These are phyloP conservation scores for Daldinia sp. DNA, from an alignment of 2,329 filamentous ascomycete genomes.

Conservation along the genomic window DNA sequence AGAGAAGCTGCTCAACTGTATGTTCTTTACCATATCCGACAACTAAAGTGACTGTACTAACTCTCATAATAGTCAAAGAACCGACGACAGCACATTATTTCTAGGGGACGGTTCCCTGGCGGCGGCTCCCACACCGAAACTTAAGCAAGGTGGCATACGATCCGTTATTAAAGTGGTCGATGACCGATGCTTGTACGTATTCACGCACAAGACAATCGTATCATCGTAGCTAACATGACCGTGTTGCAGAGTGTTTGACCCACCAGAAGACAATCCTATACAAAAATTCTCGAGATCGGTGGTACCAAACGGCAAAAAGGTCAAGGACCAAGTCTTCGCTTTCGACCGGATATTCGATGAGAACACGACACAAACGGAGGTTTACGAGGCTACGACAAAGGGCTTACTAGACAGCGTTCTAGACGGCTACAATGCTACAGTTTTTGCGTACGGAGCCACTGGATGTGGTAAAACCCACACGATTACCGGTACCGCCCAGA, in stretches of 20 bases:
- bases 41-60: constrained; percentile 28
- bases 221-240: constrained; percentile 2
- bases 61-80: constrained; percentile 55
- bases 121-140: constrained; percentile 82
- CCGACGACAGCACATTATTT: constrained; percentile 88
- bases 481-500: constrained; percentile 88
- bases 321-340: constrained; percentile 96
- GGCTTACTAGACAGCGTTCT: constrained; percentile 92
- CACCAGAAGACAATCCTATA: constrained; percentile 91
- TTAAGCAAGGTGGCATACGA: constrained; percentile 85
- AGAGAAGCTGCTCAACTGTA: constrained; percentile 93
- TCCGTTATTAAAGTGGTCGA: constrained; percentile 96
- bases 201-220: not conserved
- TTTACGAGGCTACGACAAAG: constrained; percentile 93
- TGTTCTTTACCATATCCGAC: too few relatives aligned
- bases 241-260: constrained; percentile 83
- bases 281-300: constrained; percentile 86
- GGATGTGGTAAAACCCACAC: constrained; percentile 99
- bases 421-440: constrained; percentile 97
- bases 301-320: constrained; percentile 83
- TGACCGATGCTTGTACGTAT: constrained; percentile 88
- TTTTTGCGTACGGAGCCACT: constrained; percentile 97
- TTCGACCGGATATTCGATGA: constrained; percentile 98
- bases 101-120: constrained; percentile 97
- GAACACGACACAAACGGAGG: constrained; percentile 87